These are phyloP conservation scores for Rhodosporidiobolus odoratus DNA, from an alignment of 768 basidiomycete genomes.

Conservation along the genomic window DNA sequence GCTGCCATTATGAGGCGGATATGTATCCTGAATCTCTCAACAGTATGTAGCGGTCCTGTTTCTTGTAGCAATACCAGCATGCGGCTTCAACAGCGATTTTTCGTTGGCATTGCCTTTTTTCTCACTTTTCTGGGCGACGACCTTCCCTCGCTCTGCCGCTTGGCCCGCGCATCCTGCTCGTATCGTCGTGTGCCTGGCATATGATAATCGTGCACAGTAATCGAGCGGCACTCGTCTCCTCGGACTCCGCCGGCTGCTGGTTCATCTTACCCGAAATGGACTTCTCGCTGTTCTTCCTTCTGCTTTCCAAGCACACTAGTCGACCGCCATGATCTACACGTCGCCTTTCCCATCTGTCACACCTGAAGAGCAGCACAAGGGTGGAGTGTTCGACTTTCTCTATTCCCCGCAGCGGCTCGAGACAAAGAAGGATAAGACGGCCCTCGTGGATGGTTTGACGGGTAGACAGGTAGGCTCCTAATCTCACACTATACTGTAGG, in stretches of 20 bases:
- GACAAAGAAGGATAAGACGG: not conserved
- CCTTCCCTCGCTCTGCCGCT: not conserved
- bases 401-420: not conserved
- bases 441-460: slow-evolving; percentile 25
- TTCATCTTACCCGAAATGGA: not conserved
- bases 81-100: not conserved
- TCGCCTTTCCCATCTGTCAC: not conserved
- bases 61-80: too few relatives aligned
- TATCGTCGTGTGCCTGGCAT: too few relatives aligned
- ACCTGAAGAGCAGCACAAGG: not conserved
- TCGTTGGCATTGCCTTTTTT: too few relatives aligned
- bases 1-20: slow-evolving; percentile 51
- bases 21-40: too few relatives aligned
- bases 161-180: too few relatives aligned
- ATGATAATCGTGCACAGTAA: too few relatives aligned
- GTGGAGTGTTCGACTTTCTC: slow-evolving; percentile 28
- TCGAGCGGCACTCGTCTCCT: too few relatives aligned
- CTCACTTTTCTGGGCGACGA: too few relatives aligned
- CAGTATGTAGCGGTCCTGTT: too few relatives aligned
- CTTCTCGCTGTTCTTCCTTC: not conserved
- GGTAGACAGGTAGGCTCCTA: slow-evolving; percentile 3
- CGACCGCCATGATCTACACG: slow-evolving; percentile 17
- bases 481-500: too few relatives aligned
- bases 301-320: too few relatives aligned
- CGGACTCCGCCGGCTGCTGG: too few relatives aligned